Conservation (phyloP, 805 yeast species). For the Yarrowia sp. region DNA sequence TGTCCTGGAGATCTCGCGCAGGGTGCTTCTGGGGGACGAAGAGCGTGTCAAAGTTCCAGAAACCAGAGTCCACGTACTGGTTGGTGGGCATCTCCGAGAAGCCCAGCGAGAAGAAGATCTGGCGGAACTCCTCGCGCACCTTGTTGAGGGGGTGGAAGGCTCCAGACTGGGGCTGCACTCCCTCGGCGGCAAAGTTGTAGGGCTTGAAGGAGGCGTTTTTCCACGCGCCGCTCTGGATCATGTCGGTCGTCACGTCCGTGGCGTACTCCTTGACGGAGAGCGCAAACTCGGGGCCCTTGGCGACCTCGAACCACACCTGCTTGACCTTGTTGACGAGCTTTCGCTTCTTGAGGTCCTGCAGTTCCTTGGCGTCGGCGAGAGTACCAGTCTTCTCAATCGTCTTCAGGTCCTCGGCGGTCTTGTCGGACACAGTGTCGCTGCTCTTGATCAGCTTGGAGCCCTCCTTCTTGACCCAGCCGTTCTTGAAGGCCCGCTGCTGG, state of each 20-base stretch:
- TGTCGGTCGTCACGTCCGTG: slow-evolving; percentile 92
- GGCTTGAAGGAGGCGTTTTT: slow-evolving; percentile 82
- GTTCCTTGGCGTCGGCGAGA: slow-evolving; percentile 59
- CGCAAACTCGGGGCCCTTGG: slow-evolving; percentile 82
- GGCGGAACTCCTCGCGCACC: slow-evolving; percentile 96
- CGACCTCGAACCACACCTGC: slow-evolving; percentile 68
- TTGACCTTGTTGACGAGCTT: slow-evolving; percentile 74
- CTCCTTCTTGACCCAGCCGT: slow-evolving; percentile 90
- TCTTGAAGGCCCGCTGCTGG: slow-evolving; percentile 96
- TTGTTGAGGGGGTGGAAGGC: slow-evolving; percentile 95
- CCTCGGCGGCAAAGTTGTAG: slow-evolving; percentile 94
- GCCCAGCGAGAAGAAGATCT: slow-evolving; percentile 96
- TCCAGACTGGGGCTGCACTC: slow-evolving; percentile 80
- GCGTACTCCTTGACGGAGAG: slow-evolving; percentile 75
- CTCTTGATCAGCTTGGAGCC: slow-evolving; percentile 72
- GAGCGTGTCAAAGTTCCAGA: slow-evolving; percentile 98
- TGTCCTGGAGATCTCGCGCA: slow-evolving; percentile 98
- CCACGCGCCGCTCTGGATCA: slow-evolving; percentile 84
- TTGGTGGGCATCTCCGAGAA: slow-evolving; percentile 99
- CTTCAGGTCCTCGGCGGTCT: slow-evolving; percentile 62
- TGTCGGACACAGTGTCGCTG: slow-evolving; percentile 57
- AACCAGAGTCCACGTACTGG: slow-evolving; percentile 96
- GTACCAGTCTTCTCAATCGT: slow-evolving; percentile 56
- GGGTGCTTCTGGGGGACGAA: slow-evolving; percentile 99
- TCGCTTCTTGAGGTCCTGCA: slow-evolving; percentile 88